Conservation (phyloP, 164 flowering plant genomes). For the Tetracentron sinense region DNA sequence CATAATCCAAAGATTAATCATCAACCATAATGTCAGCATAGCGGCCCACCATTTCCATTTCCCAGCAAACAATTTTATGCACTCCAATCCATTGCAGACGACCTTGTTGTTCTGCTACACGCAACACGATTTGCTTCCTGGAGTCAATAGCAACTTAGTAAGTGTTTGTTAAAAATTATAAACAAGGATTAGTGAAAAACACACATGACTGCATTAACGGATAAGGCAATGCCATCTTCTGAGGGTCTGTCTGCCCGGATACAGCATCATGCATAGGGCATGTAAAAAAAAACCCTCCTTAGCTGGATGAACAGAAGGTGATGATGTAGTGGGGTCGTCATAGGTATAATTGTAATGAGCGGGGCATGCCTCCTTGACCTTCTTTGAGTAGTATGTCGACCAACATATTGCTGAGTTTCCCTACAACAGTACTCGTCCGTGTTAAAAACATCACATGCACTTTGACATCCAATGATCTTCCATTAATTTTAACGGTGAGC, state of each 20-base stretch:
- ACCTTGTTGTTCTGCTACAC: conserved; percentile 29
- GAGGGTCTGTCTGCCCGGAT: too few species aligned
- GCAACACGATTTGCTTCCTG: conserved; percentile 38
- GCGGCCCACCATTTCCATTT: too few species aligned
- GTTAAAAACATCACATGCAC: conserved; percentile 32
- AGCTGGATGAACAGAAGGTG: conserved; percentile 47
- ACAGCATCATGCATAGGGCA: too few species aligned
- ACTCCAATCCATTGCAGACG: conserved; percentile 20
- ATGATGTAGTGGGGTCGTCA: conserved; percentile 37
- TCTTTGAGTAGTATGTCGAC: conserved; percentile 36
- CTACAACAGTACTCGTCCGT: conserved; percentile 41
- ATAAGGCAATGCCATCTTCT: too few species aligned
- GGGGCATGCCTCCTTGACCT: conserved; percentile 42
- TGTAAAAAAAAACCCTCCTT: too few species aligned
- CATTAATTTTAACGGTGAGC: conserved; percentile 20
- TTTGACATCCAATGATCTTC: conserved; percentile 27
- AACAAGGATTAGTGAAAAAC: too few species aligned
- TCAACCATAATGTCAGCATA: too few species aligned
- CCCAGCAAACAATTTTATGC: neutral
- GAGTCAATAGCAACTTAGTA: neutral
- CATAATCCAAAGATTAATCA: too few species aligned
- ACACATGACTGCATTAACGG: too few species aligned
- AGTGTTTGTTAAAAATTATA: neutral
- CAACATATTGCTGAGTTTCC: conserved; percentile 26
- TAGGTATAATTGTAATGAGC: conserved; percentile 39